A percentile compares a stretch with the other conserved stretches of the same genome.
Evolutionary conservation across 306 rosid genomes (phyloP).

Genomic region (Quercus engelmannii): DNA sequence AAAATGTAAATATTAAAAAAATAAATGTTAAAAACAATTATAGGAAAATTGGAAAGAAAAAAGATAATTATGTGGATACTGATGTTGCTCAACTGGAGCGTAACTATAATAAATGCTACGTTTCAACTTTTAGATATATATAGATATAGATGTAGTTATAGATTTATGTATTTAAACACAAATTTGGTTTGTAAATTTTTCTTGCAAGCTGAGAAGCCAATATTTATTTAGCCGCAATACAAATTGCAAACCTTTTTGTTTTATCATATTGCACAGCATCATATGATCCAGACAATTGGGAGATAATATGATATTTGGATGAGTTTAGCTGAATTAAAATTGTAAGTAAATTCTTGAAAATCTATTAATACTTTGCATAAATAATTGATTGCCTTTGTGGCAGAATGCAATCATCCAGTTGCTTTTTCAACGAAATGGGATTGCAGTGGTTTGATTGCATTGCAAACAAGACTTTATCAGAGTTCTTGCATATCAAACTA

Average conservation of each 20-base stretch:
- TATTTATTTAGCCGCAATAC: background rate
- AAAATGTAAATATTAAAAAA: too few species aligned
- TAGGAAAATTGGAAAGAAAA: too few species aligned
- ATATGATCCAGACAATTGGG: too few species aligned
- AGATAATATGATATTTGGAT: background rate
- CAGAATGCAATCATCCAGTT: conserved; percentile 46
- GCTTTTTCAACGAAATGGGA: conserved; percentile 59
- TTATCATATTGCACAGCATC: too few species aligned
- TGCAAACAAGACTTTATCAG: conserved; percentile 46
- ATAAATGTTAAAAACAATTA: too few species aligned
- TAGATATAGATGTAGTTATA: too few species aligned
- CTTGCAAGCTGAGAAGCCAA: background rate
- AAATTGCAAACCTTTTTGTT: too few species aligned
- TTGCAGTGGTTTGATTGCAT: conserved; percentile 58
- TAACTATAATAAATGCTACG: too few species aligned
- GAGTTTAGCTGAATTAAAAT: background rate
- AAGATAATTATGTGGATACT: too few species aligned
- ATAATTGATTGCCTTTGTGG: conserved; percentile 16
- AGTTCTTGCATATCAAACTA: conserved; percentile 32
- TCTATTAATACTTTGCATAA: background rate
- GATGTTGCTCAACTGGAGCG: too few species aligned
- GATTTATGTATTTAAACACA: conserved; percentile 26
- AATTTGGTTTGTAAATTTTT: background rate
- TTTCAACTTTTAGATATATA: too few species aligned
- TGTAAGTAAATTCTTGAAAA: too few species aligned